phyloP scores from a whole-genome alignment of 2,329 filamentous ascomycete species.

The Dothistroma pini region DNA sequence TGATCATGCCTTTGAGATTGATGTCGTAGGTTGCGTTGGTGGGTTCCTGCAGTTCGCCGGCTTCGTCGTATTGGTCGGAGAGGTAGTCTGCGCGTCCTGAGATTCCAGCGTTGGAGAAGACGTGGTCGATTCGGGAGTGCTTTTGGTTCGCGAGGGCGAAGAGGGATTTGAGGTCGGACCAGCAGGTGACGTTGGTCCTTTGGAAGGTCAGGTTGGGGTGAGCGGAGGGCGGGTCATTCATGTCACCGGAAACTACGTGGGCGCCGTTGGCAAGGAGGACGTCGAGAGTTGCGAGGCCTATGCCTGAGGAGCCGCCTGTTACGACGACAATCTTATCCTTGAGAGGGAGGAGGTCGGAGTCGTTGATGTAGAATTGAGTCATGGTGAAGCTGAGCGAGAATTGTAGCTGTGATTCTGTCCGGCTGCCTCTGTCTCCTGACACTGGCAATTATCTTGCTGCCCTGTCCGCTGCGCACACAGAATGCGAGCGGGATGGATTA shows the following conservation, averaged over 20 bases:
- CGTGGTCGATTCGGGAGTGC: slow-evolving; percentile 45
- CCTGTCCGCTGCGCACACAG: too few relatives aligned
- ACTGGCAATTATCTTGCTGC: too few relatives aligned
- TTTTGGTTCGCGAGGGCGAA: slow-evolving; percentile 50
- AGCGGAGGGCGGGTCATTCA: slow-evolving; percentile 42
- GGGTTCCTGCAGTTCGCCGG: slow-evolving; percentile 31
- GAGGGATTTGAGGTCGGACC: slow-evolving; percentile 49
- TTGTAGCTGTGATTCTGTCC: too few relatives aligned
- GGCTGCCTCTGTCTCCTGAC: too few relatives aligned
- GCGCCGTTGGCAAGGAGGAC: slow-evolving; percentile 53
- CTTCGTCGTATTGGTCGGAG: slow-evolving; percentile 35
- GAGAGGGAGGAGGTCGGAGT: slow-evolving; percentile 23
- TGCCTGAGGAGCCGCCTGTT: slow-evolving; percentile 57
- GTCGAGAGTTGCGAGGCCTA: slow-evolving; percentile 55
- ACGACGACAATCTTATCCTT: slow-evolving; percentile 26
- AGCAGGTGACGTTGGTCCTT: slow-evolving; percentile 48
- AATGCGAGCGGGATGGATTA: too few relatives aligned
- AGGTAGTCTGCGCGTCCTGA: slow-evolving; percentile 41
- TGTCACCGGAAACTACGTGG: slow-evolving; percentile 53
- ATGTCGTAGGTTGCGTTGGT: slow-evolving; percentile 39
- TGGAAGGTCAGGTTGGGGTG: slow-evolving; percentile 39
- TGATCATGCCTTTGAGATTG: slow-evolving; percentile 42
- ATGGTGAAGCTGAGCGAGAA: slow-evolving; percentile 10
- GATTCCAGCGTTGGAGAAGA: slow-evolving; percentile 56
- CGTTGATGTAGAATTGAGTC: slow-evolving; percentile 27